A percentile compares a stretch with the other conserved stretches of the same genome.
These are phyloP conservation scores for Penicillium sp. DNA, from an alignment of 2,329 filamentous ascomycete genomes.

Conservation along the genomic window DNA sequence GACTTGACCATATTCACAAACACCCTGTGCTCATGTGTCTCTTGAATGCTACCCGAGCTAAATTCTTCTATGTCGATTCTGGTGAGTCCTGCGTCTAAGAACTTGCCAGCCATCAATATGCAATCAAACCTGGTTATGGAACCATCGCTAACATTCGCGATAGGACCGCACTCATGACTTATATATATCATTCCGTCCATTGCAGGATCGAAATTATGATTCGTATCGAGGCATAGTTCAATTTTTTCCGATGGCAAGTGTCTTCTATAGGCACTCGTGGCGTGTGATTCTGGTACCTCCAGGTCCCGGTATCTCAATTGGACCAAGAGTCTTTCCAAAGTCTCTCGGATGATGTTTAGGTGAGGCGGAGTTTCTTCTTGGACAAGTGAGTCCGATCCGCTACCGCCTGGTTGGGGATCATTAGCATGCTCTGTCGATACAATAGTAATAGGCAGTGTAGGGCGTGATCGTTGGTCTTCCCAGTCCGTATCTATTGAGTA, in stretches of 20 bases:
- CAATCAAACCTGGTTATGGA: constrained; percentile 23
- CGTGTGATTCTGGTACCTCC: background rate
- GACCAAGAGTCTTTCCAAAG: constrained; percentile 6
- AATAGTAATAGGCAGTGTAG: background rate
- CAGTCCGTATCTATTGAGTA: constrained; percentile 7
- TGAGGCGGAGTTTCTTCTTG: constrained; percentile 4
- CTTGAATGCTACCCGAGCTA: constrained; percentile 19
- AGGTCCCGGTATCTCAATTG: constrained; percentile 5
- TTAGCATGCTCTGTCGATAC: background rate
- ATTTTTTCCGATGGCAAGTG: background rate
- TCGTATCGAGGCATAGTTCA: background rate
- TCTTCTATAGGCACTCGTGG: background rate
- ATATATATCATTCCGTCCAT: background rate
- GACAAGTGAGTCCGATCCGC: background rate
- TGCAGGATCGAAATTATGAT: background rate
- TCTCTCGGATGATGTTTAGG: constrained; percentile 1
- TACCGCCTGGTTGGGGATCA: background rate
- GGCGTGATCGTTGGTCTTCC: constrained; percentile 1
- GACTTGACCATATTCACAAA: background rate
- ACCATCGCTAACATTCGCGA: background rate
- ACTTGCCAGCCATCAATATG: constrained; percentile 30
- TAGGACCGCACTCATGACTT: constrained; percentile 1
- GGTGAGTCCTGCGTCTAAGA: constrained; percentile 36
- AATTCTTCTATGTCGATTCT: constrained; percentile 22
- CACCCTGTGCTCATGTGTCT: background rate